Evolutionary conservation across 2,329 filamentous ascomycete genomes (phyloP).

Genomic region (Lasiodiplodia gonubiensis): DNA sequence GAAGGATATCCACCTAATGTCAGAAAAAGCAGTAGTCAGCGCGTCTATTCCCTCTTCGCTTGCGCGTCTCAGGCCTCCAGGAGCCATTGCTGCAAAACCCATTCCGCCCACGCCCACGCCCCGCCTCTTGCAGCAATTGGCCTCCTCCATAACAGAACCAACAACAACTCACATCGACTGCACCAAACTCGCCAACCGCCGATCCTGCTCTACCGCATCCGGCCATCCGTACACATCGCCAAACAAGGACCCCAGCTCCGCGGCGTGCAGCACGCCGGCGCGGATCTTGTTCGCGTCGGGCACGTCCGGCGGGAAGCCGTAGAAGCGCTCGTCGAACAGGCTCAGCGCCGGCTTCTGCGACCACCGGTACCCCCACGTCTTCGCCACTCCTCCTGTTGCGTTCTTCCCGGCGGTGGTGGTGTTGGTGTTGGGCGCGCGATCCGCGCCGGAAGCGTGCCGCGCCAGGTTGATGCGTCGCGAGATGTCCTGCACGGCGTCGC

Average conservation of each 20-base stretch:
- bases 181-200: not conserved
- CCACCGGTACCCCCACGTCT: constrained; percentile 21
- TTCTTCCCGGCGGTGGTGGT: not conserved
- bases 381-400: not conserved
- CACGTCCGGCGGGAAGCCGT: not conserved
- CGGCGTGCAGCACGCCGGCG: constrained; percentile 12
- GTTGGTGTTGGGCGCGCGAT: not conserved
- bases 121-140: too few species aligned
- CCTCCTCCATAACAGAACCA: not conserved
- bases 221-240: not conserved
- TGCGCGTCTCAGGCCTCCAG: not conserved
- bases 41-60: not conserved
- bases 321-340: not conserved
- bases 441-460: not conserved
- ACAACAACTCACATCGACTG: constrained; percentile 18
- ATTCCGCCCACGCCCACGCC: not conserved
- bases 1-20: constrained; percentile 22
- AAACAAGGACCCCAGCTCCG: constrained; percentile 21
- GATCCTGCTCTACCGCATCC: not conserved
- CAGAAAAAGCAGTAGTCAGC: not conserved
- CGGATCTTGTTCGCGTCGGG: not conserved
- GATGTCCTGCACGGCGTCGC: constrained; percentile 12
- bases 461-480: not conserved
- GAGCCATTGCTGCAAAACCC: not conserved
- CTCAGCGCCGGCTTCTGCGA: constrained; percentile 7